Conservation (phyloP, 768 basidiomycete species). For the Leccinellum luteum region DNA sequence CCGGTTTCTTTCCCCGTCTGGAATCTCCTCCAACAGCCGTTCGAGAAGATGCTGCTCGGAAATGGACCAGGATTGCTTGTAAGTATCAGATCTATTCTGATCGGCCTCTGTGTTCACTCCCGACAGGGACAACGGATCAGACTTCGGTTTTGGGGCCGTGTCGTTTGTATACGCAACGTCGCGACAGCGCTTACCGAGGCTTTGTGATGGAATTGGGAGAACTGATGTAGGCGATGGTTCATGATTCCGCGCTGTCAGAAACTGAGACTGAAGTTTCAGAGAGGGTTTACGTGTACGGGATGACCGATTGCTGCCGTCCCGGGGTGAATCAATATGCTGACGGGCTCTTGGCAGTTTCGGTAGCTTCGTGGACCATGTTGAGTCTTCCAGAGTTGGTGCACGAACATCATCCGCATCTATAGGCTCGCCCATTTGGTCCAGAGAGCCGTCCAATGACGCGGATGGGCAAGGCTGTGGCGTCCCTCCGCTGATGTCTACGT, state of each 20-base stretch:
- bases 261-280: conserved; percentile 28
- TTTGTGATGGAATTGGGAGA: conserved; percentile 13
- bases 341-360: conserved; percentile 2
- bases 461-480: conserved; percentile 26
- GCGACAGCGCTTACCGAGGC: conserved; percentile 29
- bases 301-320: conserved; percentile 9
- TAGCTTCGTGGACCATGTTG: background rate
- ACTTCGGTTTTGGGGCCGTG: conserved; percentile 12
- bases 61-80: conserved; percentile 76
- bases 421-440: conserved; percentile 3
- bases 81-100: conserved; percentile 53
- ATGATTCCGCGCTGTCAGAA: conserved; percentile 4
- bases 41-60: conserved; percentile 78
- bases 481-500: conserved; percentile 53
- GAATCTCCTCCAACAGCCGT: conserved; percentile 69
- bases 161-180: conserved; percentile 19
- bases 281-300: conserved; percentile 32
- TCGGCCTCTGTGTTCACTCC: conserved; percentile 22
- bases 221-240: conserved; percentile 7
- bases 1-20: conserved; percentile 75
- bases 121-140: conserved; percentile 12
- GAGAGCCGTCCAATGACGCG: conserved; percentile 10
- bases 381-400: background rate
- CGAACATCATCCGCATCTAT: conserved; percentile 17
- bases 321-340: conserved; percentile 6